Base-by-base conservation (phyloP, 306 rosid genomes). In the Corylus heterophylla region DNA sequence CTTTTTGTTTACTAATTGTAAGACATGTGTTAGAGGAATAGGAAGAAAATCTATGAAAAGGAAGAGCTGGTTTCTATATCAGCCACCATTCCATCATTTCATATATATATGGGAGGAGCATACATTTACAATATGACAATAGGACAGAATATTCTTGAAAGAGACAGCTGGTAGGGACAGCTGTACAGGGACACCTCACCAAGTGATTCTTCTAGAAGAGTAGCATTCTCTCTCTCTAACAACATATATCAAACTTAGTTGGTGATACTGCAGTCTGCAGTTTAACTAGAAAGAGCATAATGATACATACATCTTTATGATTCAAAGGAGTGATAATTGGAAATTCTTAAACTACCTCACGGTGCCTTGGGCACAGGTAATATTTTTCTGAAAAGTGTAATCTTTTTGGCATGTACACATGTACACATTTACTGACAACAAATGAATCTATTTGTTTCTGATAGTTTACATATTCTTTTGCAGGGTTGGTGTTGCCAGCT, bases 401-500 rank as follows among this genome's bases (percentile, higher is more conserved):
- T 22, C 37, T 4, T 12, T 59, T 27, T 25, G 39, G 27, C 27
- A 11, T 59, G 66, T 59, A 25, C 66, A 9, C 2, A 25, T 10
- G 16, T 63, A 20, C 66, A 9, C 2, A 25, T 10, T 7, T 63
- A 20, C 12, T 25, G 27, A 12, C 63, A 31, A 8, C 74, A 49
- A 35, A 62, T 16, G 63, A 76, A 44, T 76, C 63, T 79, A 71
- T 56, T 70, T 37, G 56, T 72, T 69, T 13, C 52, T 59, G 77
- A 52, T 25, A 66, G 58, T 70, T 59, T 69, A 9, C 3, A 9
- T 70, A 52, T 56, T 31, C 58, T 68, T 55, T 74, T 77, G 83
- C 93, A 94, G 98, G 89, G 98, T 92, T 87, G 98, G 98, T 78
- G 92, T 92, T 68, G 98, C 98, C 81, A 95, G 86, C 86, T 95